Conservation (phyloP, 441 rosid genomes). For the Erysimum cheiri region DNA sequence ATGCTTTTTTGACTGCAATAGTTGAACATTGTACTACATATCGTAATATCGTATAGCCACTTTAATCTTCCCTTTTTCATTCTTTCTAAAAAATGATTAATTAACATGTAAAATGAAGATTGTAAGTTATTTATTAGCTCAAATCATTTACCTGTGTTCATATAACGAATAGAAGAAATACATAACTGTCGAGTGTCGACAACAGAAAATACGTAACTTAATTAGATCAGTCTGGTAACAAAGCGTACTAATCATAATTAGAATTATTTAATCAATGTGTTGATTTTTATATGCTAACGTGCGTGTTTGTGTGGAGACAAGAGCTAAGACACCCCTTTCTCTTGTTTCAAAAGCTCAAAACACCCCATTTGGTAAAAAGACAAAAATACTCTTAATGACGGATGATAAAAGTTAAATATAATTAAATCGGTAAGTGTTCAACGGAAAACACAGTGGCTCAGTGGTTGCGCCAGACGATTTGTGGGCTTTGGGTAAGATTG, state of each 20-base stretch:
- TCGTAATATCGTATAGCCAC: slow-evolving; percentile 34
- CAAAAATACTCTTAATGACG: too few species aligned
- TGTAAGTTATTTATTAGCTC: neutral
- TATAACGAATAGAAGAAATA: neutral
- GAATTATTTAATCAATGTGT: neutral
- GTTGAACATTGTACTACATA: slow-evolving; percentile 40
- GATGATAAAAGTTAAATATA: too few species aligned
- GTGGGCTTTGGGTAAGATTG: slow-evolving; percentile 19
- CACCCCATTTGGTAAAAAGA: too few species aligned
- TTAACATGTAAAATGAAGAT: neutral
- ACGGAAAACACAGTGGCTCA: too few species aligned
- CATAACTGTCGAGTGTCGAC: neutral
- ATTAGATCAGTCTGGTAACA: neutral
- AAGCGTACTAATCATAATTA: neutral
- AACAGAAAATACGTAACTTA: neutral
- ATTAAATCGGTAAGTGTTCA: too few species aligned
- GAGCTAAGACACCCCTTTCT: too few species aligned
- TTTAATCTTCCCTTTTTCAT: slow-evolving; percentile 14
- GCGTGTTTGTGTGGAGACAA: neutral
- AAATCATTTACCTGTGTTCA: neutral
- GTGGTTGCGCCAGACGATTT: too few species aligned
- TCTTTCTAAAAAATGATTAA: neutral
- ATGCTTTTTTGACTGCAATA: slow-evolving; percentile 46
- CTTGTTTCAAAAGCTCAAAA: too few species aligned
- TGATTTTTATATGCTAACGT: neutral